phyloP scores from a whole-genome alignment of 352 stramenopile species.

The Aphanomyces invadans region DNA sequence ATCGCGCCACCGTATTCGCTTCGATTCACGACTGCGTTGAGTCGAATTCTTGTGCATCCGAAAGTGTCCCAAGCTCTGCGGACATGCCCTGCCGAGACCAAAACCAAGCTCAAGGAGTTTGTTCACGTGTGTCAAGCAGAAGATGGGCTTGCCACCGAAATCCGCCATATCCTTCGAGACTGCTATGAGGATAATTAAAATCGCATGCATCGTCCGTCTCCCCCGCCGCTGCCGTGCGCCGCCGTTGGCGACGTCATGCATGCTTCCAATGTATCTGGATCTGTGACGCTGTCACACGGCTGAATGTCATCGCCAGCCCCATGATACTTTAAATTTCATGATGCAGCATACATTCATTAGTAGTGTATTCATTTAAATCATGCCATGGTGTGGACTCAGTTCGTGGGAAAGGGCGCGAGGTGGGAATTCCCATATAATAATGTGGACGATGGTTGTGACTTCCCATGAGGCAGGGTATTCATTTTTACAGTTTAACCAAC shows the following conservation, averaged over 20 bases:
- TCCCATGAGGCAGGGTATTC: not conserved
- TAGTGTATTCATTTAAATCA: not conserved
- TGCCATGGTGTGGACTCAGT: not conserved
- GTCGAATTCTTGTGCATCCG: constrained; percentile 69
- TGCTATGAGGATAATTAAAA: constrained; percentile 15
- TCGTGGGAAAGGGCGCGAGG: not conserved
- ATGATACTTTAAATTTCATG: no score
- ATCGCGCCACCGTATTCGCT: constrained; percentile 68
- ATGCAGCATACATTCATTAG: no score
- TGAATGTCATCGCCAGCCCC: no score
- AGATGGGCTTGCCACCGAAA: not conserved
- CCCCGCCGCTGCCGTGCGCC: no score
- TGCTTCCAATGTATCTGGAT: no score
- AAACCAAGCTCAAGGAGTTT: constrained; percentile 62
- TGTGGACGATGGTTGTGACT: constrained; percentile 9
- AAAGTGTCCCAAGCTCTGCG: constrained; percentile 81
- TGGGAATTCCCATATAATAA: not conserved
- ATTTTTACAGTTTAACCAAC: constrained; percentile 11
- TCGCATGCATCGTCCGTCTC: no score
- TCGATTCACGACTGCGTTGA: constrained; percentile 61
- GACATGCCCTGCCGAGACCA: constrained; percentile 66
- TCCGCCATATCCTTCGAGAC: not conserved
- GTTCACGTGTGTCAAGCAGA: constrained; percentile 45
- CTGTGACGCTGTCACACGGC: no score
- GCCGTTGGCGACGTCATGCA: no score